Percentiles rank a stretch among this genome's conserved stretches.
Conservation (phyloP, 306 rosid genomes). For the Quillaja saponaria region DNA sequence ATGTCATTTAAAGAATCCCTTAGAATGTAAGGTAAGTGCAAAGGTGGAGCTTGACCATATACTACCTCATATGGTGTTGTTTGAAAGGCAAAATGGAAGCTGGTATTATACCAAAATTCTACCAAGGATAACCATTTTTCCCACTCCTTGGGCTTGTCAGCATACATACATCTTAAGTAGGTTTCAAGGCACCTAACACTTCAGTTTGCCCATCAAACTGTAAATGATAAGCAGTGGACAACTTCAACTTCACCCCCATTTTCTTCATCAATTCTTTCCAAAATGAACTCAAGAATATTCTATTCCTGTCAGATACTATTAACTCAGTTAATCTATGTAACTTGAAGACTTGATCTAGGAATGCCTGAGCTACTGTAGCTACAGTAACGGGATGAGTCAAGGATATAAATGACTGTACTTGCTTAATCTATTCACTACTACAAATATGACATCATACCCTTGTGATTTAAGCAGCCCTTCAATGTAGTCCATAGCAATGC, state of each 20-base stretch:
- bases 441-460: not conserved
- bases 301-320: not conserved
- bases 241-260: not conserved
- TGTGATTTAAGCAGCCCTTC: not conserved
- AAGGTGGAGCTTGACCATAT: not conserved
- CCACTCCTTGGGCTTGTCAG: not conserved
- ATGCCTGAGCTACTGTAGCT: not conserved
- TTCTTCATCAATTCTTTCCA: not conserved
- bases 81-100: not conserved
- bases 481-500: not conserved
- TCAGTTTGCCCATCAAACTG: not conserved
- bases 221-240: not conserved
- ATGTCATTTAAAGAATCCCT: not conserved
- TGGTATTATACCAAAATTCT: not conserved
- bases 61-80: not conserved
- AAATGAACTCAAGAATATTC: not conserved
- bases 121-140: not conserved
- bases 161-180: not conserved
- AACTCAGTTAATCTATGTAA: not conserved
- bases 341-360: not conserved
- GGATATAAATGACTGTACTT: not conserved
- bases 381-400: not conserved
- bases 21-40: not conserved
- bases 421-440: not conserved
- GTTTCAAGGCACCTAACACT: not conserved